A percentile compares a stretch with the other conserved stretches of the same genome.
These are phyloP conservation scores for Nannochloris sp. DNA, from an alignment of 139 green algal genomes.

Conservation along the genomic window DNA sequence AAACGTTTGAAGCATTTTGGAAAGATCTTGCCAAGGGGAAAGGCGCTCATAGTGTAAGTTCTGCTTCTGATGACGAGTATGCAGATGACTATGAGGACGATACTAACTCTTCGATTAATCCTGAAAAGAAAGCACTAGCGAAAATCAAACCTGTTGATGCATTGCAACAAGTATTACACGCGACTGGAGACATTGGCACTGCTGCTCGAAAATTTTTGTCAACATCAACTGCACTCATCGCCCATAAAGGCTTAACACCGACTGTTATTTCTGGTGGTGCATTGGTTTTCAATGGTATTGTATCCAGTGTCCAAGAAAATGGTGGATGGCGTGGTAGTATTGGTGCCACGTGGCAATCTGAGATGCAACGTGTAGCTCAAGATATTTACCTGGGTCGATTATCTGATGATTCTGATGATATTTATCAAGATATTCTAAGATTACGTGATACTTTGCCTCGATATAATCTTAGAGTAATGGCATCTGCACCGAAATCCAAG, in stretches of 20 bases:
- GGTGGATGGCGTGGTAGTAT: background rate
- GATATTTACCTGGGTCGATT: background rate
- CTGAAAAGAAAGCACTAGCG: background rate
- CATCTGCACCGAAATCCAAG: no score
- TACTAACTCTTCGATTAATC: background rate
- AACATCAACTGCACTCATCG: background rate
- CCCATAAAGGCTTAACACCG: background rate
- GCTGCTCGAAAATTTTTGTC: background rate
- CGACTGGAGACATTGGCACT: background rate
- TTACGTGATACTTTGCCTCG: constrained; percentile 24
- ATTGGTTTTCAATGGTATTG: background rate
- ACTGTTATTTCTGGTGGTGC: background rate
- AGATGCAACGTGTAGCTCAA: constrained; percentile 10
- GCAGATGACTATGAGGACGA: background rate
- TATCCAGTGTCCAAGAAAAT: background rate
- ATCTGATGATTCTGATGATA: background rate
- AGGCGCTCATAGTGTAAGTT: no score
- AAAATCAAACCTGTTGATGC: background rate
- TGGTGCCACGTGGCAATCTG: background rate
- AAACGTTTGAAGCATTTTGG: background rate
- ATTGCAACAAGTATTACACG: background rate
- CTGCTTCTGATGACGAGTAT: no score
- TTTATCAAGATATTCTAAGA: constrained; percentile 32
- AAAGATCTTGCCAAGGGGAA: background rate
- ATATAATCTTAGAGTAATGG: constrained; percentile 24